Percentiles rank a stretch among this genome's conserved stretches.
Evolutionary conservation across 306 rosid species (phyloP).

Genomic region (Notholithocarpus densiflorus): DNA sequence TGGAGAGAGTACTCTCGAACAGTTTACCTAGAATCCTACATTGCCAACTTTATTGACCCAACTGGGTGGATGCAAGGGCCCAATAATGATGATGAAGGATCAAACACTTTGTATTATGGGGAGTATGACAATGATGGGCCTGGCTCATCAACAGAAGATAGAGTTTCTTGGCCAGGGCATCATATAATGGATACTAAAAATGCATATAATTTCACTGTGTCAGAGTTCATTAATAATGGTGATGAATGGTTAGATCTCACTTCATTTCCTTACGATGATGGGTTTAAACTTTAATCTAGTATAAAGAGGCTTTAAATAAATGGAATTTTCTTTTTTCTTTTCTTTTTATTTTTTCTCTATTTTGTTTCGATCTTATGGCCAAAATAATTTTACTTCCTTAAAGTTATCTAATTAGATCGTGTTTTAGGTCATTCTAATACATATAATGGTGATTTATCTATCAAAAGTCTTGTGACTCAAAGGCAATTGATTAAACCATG

Average conservation of each 20-base stretch:
- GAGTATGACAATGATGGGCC: constrained; percentile 70
- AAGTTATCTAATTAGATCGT: too few relatives aligned
- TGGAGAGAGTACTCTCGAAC: constrained; percentile 64
- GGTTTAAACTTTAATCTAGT: constrained; percentile 17
- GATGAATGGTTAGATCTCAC: constrained; percentile 69
- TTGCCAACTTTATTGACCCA: constrained; percentile 56
- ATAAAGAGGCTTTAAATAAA: too few relatives aligned
- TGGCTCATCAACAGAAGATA: constrained; percentile 45
- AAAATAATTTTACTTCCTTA: too few relatives aligned
- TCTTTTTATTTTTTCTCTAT: too few relatives aligned
- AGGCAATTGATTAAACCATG: too few relatives aligned
- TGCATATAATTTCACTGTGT: constrained; percentile 57
- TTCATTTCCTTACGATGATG: constrained; percentile 70
- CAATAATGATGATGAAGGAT: constrained; percentile 12
- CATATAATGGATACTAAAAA: constrained; percentile 56
- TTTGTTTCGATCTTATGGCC: too few relatives aligned
- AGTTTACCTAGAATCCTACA: constrained; percentile 49
- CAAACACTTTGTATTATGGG: constrained; percentile 63
- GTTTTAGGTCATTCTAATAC: too few relatives aligned
- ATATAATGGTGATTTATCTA: too few relatives aligned
- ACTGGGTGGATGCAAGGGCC: constrained; percentile 60
- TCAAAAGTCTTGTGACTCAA: too few relatives aligned
- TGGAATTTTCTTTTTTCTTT: too few relatives aligned
- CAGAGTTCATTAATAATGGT: constrained; percentile 49
- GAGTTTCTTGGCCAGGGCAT: constrained; percentile 61